Percentiles rank a stretch among this genome's conserved stretches.
Evolutionary conservation across 2,329 filamentous ascomycete genomes (phyloP).

Genomic region (Paecilomyces formosus): DNA sequence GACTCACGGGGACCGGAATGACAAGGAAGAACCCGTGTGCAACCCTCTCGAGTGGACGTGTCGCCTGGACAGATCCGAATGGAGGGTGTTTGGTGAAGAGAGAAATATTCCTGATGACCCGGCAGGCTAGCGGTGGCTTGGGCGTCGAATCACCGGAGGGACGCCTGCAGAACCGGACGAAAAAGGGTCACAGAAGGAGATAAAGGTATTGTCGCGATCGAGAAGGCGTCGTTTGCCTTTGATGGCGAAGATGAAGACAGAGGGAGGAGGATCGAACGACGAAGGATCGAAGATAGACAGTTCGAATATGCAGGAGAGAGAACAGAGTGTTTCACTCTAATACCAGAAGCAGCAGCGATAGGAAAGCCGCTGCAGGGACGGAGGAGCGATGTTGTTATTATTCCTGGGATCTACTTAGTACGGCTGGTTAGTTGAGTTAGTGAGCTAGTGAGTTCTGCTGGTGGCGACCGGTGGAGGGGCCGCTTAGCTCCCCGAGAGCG

Average conservation of each 20-base stretch:
- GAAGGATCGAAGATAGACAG: slow-evolving; percentile 5
- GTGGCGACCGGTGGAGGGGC: background rate
- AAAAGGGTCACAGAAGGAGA: too few species aligned
- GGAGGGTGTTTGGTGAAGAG: slow-evolving; percentile 10
- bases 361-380: background rate
- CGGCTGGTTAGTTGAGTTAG: background rate
- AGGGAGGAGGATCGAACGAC: background rate
- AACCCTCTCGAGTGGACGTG: slow-evolving; percentile 1
- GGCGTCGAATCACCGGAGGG: background rate
- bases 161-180: background rate
- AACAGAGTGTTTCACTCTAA: slow-evolving; percentile 3
- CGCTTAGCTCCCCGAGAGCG: background rate
- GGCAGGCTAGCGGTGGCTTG: background rate
- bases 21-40: background rate
- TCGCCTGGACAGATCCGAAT: slow-evolving; percentile 16
- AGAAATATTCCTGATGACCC: background rate
- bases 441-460: background rate
- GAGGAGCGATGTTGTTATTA: background rate
- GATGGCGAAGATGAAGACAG: too few species aligned
- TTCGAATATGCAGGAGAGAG: background rate
- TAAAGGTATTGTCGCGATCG: too few species aligned
- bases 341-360: background rate
- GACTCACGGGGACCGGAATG: background rate
- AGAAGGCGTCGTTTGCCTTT: too few species aligned
- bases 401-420: background rate